Evolutionary conservation across 495 filamentous ascomycete species (phyloP).

Genomic region (Paragyromitra xinjiangensis): DNA sequence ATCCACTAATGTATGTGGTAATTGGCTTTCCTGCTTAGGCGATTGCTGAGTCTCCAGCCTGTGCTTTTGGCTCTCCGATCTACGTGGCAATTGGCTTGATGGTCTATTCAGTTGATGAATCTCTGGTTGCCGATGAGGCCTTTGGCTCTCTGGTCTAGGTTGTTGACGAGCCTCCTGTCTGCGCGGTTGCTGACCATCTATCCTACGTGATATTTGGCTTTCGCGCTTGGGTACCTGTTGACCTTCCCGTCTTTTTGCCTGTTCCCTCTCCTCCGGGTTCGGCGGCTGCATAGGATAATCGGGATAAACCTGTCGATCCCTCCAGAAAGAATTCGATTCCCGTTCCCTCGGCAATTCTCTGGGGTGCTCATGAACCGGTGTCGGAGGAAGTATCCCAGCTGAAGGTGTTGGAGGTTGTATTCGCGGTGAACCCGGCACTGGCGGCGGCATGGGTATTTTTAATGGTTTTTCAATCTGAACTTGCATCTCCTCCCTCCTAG

Average conservation of each 20-base stretch:
- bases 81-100: constrained; percentile 5
- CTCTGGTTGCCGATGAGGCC: neutral
- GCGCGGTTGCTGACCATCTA: neutral
- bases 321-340: constrained; percentile 33
- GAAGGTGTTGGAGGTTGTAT: constrained; percentile 46
- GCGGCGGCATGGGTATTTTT: constrained; percentile 11
- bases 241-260: constrained; percentile 13
- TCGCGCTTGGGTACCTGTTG: constrained; percentile 12
- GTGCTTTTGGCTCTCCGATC: constrained; percentile 10
- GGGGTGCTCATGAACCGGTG: constrained; percentile 13
- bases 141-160: neutral
- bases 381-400: constrained; percentile 17
- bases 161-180: constrained; percentile 5
- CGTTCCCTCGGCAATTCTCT: constrained; percentile 11
- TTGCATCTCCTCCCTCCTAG: constrained; percentile 41
- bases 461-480: constrained; percentile 24
- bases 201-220: neutral
- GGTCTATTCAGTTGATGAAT: neutral
- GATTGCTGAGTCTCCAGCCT: constrained; percentile 6
- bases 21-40: neutral
- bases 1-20: constrained; percentile 8
- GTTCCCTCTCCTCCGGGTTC: constrained; percentile 32
- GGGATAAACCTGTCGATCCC: constrained; percentile 31
- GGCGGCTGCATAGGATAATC: constrained; percentile 19
- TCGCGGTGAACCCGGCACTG: constrained; percentile 28